Evolutionary conservation across 2,329 filamentous ascomycete genomes (phyloP).

Genomic region (Penicillium sp.): DNA sequence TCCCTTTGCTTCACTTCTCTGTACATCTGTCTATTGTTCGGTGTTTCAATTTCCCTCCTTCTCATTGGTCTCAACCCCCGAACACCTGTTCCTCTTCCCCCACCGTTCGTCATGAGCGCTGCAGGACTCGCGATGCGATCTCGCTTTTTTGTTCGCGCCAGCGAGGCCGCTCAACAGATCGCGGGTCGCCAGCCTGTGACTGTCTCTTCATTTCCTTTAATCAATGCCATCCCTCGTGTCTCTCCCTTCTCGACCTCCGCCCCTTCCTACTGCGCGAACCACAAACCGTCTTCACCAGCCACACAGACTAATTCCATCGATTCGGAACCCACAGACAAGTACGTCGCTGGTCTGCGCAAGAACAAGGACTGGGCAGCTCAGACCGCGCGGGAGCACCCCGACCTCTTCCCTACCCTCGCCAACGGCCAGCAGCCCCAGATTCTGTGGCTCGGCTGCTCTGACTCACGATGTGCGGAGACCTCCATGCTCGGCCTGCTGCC

Average conservation of each 20-base stretch:
- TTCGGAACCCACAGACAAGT: slow-evolving; percentile 53
- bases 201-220: slow-evolving; percentile 2
- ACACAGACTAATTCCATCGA: slow-evolving; percentile 22
- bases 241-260: slow-evolving; percentile 28
- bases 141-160: slow-evolving; percentile 20
- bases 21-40: slow-evolving; percentile 7
- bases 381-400: slow-evolving; percentile 66
- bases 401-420: slow-evolving; percentile 70
- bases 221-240: slow-evolving; percentile 8
- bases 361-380: slow-evolving; percentile 73
- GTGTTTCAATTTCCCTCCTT: not conserved
- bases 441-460: slow-evolving; percentile 85
- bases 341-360: slow-evolving; percentile 65
- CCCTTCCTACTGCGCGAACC: slow-evolving; percentile 22
- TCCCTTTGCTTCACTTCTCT: not conserved
- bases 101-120: slow-evolving; percentile 28
- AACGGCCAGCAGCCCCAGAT: slow-evolving; percentile 66
- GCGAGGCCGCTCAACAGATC: slow-evolving; percentile 12
- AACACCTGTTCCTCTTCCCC: slow-evolving; percentile 13
- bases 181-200: slow-evolving; percentile 11
- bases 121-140: slow-evolving; percentile 29
- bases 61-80: slow-evolving; percentile 17
- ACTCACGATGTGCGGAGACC: slow-evolving; percentile 82
- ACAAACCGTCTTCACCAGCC: slow-evolving; percentile 16
- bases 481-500: slow-evolving; percentile 77